phyloP scores from a whole-genome alignment of 208 protist genomes.

The Naegleria lovaniensis region DNA sequence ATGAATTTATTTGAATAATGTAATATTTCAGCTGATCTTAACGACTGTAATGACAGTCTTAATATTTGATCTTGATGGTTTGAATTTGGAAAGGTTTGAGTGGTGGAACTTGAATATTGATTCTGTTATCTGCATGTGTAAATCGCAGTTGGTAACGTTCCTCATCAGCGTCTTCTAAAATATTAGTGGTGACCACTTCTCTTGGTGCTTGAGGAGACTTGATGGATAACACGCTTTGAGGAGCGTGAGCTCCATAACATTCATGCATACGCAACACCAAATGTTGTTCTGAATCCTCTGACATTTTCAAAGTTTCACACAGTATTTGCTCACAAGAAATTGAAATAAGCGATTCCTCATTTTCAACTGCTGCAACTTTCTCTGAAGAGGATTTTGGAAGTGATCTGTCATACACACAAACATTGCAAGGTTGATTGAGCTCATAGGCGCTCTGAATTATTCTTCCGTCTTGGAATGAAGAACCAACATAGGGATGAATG shows the following conservation, averaged over 20 bases:
- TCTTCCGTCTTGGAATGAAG: not conserved
- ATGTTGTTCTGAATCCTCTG: not conserved
- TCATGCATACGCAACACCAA: slow-evolving; percentile 2
- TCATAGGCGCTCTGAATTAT: slow-evolving; percentile 10
- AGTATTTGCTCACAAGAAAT: not conserved
- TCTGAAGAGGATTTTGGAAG: not conserved
- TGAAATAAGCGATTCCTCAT: not conserved
- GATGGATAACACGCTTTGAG: not conserved
- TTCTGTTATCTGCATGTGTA: not conserved
- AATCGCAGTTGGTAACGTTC: not conserved
- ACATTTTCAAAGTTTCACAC: not conserved
- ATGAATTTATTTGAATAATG: too few species aligned
- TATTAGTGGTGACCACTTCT: not conserved
- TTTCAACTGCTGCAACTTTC: not conserved
- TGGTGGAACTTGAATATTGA: not conserved
- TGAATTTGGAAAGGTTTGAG: not conserved
- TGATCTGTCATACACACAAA: not conserved
- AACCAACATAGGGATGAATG: not conserved
- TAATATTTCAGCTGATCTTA: too few species aligned
- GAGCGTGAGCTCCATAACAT: not conserved
- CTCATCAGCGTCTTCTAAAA: not conserved
- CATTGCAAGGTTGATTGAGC: not conserved
- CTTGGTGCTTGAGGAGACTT: not conserved
- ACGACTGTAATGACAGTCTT: too few species aligned
- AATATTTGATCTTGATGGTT: not conserved